A percentile compares a stretch with the other conserved stretches of the same genome.
phyloP scores from a whole-genome alignment of 176 grass and related monocot genomes.

The Paspalum vaginatum region DNA sequence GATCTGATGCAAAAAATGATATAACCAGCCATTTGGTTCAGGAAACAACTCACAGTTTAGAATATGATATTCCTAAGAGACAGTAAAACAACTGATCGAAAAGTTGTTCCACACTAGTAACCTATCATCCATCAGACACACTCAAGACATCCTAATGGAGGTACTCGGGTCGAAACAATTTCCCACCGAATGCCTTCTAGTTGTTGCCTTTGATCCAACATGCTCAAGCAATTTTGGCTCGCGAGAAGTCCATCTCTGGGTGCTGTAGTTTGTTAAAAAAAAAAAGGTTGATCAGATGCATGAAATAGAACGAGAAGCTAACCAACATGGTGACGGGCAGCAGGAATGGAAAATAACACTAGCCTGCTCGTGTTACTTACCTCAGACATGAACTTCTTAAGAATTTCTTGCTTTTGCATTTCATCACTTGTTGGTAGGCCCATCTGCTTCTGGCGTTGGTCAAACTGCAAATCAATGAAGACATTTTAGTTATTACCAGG shows the following conservation, averaged over 20 bases:
- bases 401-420: constrained; percentile 93
- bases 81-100: not conserved
- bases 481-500: constrained; percentile 4
- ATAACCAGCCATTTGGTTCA: not conserved
- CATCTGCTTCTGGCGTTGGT: constrained; percentile 97
- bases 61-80: constrained; percentile 1
- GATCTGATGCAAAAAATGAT: not conserved
- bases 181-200: not conserved
- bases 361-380: constrained; percentile 7
- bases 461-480: constrained; percentile 55
- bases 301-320: not conserved
- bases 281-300: constrained; percentile 18
- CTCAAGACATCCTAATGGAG: not conserved
- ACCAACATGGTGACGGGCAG: too few relatives aligned
- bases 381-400: constrained; percentile 96
- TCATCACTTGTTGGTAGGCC: constrained; percentile 93
- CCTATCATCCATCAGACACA: not conserved
- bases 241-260: constrained; percentile 68
- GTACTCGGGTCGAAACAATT: not conserved
- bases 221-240: constrained; percentile 46
- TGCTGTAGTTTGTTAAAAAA: constrained; percentile 38
- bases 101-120: not conserved
- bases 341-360: not conserved
- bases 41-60: not conserved
- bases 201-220: not conserved